Conservation (phyloP, 192 early-diverging fungal genomes). For the Coemansia sp. region DNA sequence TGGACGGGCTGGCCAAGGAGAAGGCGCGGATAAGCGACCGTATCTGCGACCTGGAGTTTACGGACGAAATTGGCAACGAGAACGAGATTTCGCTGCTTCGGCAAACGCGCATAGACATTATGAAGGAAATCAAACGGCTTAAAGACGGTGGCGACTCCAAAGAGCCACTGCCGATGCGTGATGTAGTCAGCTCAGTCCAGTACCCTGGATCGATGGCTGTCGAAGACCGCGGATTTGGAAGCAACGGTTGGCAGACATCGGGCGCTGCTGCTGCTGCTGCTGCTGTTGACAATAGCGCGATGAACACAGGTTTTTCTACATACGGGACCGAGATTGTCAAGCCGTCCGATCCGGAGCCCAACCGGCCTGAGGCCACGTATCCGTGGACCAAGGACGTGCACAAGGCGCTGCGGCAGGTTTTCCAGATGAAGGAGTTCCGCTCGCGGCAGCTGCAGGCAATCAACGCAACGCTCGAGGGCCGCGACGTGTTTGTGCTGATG, state of each 20-base stretch:
- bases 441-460: conserved; percentile 86
- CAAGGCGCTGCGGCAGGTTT: conserved; percentile 64
- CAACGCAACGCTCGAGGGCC: conserved; percentile 76
- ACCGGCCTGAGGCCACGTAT: conserved; percentile 30
- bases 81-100: conserved; percentile 41
- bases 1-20: conserved; percentile 22
- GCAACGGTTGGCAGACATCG: not conserved
- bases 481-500: conserved; percentile 96
- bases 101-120: conserved; percentile 36
- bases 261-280: not conserved
- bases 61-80: conserved; percentile 43
- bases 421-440: conserved; percentile 75
- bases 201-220: not conserved
- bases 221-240: not conserved
- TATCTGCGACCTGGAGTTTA: conserved; percentile 51
- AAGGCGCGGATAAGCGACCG: conserved; percentile 53
- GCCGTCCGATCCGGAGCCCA: conserved; percentile 41
- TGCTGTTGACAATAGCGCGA: not conserved
- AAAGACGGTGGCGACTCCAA: not conserved
- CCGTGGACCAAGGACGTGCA: conserved; percentile 74
- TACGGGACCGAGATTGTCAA: conserved; percentile 16
- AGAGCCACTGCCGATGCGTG: not conserved
- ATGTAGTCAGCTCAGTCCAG: not conserved
- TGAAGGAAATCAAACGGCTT: conserved; percentile 31
- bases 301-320: not conserved